Percentiles rank a stretch among this genome's conserved stretches.
Evolutionary conservation across 306 rosid genomes (phyloP).

Genomic region (Dryas drummondii): DNA sequence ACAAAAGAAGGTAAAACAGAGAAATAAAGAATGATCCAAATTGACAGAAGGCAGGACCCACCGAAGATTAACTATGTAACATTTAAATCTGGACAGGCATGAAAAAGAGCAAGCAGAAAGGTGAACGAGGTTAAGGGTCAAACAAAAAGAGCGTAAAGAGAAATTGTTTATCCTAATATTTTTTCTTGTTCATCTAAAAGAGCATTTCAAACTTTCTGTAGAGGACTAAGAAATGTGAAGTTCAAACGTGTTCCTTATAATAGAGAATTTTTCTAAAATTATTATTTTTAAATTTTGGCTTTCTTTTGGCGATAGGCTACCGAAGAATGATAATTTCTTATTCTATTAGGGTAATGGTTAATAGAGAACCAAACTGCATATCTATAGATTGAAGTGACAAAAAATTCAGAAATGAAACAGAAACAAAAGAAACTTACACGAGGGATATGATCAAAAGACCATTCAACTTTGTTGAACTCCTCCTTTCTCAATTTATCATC

Average conservation of each 20-base stretch:
- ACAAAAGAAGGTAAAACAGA: neutral
- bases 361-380: neutral
- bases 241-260: neutral
- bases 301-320: neutral
- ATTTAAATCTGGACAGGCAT: neutral
- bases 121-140: neutral
- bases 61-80: neutral
- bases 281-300: neutral
- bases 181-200: neutral
- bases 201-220: neutral
- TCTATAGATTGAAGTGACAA: neutral
- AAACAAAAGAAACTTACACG: slow-evolving; percentile 52
- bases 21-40: neutral
- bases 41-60: neutral
- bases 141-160: neutral
- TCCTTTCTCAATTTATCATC: slow-evolving; percentile 49
- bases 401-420: slow-evolving; percentile 4
- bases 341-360: neutral
- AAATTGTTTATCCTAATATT: neutral
- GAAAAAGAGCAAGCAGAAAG: neutral
- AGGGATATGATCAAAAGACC: slow-evolving; percentile 73
- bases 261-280: too few relatives aligned
- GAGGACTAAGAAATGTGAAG: neutral
- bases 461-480: slow-evolving; percentile 84
- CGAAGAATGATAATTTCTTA: neutral